phyloP scores from a whole-genome alignment of 2,329 filamentous ascomycete species.

The Raffaelea arxii region DNA sequence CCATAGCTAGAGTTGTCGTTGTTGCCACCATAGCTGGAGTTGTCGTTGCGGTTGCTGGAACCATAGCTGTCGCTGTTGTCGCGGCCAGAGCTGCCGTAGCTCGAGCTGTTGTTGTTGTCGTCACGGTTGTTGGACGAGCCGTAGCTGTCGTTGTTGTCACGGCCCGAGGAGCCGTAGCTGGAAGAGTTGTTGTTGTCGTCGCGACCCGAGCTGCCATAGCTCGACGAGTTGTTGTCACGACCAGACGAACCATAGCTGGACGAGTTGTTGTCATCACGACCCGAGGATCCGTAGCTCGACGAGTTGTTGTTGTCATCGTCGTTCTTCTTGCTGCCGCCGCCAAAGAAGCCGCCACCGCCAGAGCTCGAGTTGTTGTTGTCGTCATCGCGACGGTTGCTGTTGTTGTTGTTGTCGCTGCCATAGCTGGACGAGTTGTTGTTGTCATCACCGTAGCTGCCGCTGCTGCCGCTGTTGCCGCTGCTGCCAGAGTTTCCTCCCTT shows the following conservation, averaged over 20 bases:
- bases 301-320: not conserved
- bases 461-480: constrained; percentile 5
- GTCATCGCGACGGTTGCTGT: not conserved
- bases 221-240: constrained; percentile 2
- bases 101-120: not conserved
- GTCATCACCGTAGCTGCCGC: not conserved
- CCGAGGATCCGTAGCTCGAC: not conserved
- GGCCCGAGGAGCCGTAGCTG: constrained; percentile 1
- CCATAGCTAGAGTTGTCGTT: constrained; percentile 1
- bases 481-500: not conserved
- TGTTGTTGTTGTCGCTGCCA: not conserved
- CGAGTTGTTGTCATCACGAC: not conserved
- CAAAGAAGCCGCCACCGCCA: no score
- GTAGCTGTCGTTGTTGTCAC: not conserved
- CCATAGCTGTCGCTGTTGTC: not conserved
- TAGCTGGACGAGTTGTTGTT: not conserved
- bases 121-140: not conserved
- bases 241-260: not conserved
- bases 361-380: not conserved
- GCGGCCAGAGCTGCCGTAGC: not conserved
- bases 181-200: not conserved
- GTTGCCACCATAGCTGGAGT: not conserved
- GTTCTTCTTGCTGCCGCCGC: not conserved
- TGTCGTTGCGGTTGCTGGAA: not conserved
- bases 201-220: not conserved